phyloP scores from a whole-genome alignment of 345 rosid species.

The Pistacia atlantica region DNA sequence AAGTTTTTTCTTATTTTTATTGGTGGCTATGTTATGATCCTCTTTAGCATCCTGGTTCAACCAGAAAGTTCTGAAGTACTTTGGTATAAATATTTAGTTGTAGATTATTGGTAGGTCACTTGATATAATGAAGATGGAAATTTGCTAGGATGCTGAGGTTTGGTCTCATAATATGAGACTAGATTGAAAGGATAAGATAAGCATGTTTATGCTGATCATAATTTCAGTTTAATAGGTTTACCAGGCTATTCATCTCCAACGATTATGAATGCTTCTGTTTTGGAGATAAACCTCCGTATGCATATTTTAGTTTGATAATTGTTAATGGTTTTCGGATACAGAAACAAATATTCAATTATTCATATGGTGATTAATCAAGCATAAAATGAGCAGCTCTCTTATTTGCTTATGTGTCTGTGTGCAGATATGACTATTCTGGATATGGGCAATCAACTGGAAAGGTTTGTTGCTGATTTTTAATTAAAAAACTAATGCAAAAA shows the following conservation, averaged over 20 bases:
- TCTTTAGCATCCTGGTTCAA: not conserved
- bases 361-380: not conserved
- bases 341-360: not conserved
- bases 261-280: not conserved
- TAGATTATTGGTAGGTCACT: not conserved
- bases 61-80: not conserved
- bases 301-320: not conserved
- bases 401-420: not conserved
- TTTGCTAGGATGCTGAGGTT: not conserved
- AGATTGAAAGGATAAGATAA: not conserved
- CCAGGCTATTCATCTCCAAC: not conserved
- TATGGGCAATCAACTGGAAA: slow-evolving; percentile 98
- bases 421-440: slow-evolving; percentile 77
- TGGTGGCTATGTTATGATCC: not conserved
- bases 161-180: not conserved
- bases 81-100: not conserved
- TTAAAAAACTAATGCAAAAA: not conserved
- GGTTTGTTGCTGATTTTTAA: slow-evolving; percentile 45
- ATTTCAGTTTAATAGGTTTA: not conserved
- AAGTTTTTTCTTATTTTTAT: slow-evolving; percentile 10
- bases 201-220: no score
- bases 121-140: not conserved
- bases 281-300: not conserved
- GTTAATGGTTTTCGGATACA: not conserved
- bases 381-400: slow-evolving; percentile 12